Evolutionary conservation across 176 grass and related monocot genomes (phyloP).

Genomic region (Musa acuminata): DNA sequence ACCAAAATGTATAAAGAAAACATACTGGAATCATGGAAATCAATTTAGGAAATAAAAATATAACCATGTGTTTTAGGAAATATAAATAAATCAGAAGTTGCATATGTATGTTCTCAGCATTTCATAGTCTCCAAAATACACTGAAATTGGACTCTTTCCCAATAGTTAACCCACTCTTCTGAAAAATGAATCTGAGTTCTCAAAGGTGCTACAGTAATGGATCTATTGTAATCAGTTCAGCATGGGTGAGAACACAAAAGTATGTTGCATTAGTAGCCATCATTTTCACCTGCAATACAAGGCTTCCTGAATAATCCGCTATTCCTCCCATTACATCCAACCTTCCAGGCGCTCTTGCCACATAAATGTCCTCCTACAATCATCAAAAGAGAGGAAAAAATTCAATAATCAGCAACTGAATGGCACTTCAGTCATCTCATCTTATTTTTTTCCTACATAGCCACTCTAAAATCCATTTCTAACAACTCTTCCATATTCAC

Average conservation of each 20-base stretch:
- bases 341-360: constrained; percentile 86
- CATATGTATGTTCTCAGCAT: background rate
- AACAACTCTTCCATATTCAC: background rate
- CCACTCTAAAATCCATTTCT: background rate
- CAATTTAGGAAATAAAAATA: background rate
- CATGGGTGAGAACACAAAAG: no score
- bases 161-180: background rate
- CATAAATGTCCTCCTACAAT: constrained; percentile 80
- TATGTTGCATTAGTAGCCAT: background rate
- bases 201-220: no score
- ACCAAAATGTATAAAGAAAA: background rate
- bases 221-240: no score
- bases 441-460: background rate
- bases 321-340: constrained; percentile 98
- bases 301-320: constrained; percentile 93
- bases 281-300: constrained; percentile 68
- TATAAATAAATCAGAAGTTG: background rate
- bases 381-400: background rate
- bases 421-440: background rate
- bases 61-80: background rate
- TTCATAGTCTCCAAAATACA: no score
- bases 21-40: background rate
- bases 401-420: constrained; percentile 12
- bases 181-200: background rate
- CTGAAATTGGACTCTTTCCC: no score